Conservation (phyloP, 352 stramenopile species). For the Globisporangium echinulatum region DNA sequence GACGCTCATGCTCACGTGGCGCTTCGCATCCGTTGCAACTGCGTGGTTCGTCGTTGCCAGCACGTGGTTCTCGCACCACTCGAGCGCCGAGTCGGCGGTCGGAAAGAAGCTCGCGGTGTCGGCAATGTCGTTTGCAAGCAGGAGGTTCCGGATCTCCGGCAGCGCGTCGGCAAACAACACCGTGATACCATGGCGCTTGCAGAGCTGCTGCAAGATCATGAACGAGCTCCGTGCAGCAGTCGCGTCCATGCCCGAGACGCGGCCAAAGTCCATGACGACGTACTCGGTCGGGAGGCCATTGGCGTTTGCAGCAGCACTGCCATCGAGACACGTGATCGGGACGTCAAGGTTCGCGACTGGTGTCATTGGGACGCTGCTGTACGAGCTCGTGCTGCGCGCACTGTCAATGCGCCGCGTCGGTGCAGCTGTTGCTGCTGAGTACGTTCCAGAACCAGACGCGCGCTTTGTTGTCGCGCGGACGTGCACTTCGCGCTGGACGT, state of each 20-base stretch:
- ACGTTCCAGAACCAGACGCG: too few species aligned
- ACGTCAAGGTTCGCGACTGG: conserved; percentile 42
- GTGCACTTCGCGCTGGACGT: conserved; percentile 72
- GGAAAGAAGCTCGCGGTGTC: conserved; percentile 57
- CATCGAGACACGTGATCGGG: conserved; percentile 64
- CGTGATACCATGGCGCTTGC: conserved; percentile 56
- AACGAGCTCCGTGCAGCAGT: conserved; percentile 77
- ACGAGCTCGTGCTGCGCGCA: conserved; percentile 1
- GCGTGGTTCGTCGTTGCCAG: conserved; percentile 29
- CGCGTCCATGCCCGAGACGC: conserved; percentile 85
- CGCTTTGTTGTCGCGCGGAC: conserved; percentile 31
- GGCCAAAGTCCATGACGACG: conserved; percentile 87
- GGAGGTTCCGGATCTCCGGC: conserved; percentile 54
- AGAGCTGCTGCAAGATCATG: conserved; percentile 80
- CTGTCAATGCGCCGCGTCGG: neutral
- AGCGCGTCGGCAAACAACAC: conserved; percentile 69
- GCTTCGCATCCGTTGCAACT: conserved; percentile 21
- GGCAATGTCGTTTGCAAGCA: conserved; percentile 72
- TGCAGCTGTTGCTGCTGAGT: conserved; percentile 3
- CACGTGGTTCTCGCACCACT: conserved; percentile 72
- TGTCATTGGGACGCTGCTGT: conserved; percentile 40
- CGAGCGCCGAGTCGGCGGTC: conserved; percentile 65
- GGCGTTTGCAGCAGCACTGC: conserved; percentile 34
- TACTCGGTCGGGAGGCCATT: conserved; percentile 69
- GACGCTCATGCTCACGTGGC: conserved; percentile 53